Evolutionary conservation across 495 filamentous ascomycete species (phyloP), one percentile per base, ranked within the genome.

Genomic region (Aspergillus heteromorphus): DNA sequence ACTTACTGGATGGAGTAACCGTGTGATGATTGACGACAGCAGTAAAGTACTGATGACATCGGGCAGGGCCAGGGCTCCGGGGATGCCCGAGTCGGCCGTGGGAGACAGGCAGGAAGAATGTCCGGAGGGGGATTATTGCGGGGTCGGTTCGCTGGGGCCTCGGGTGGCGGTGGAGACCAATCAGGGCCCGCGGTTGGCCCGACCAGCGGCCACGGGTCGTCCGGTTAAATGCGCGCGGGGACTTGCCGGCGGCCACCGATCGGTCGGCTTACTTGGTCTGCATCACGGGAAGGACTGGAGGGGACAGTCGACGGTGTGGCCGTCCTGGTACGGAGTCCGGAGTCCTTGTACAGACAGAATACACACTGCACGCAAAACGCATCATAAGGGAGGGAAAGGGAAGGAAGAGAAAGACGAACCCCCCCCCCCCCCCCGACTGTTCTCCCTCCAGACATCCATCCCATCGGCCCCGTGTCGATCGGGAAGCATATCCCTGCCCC

Each of bases 101-200:
- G 10, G 19, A 1, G n/a, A 10, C 13, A 16, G 16, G 8, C 40
- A 41, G 40, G 16, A 45, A 14, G 13, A n/a, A n/a, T n/a, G 42
- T 45, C 23, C 42, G 19, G 23, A 45, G 21, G 21, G 21, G 43
- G 21, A 47, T 56, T 55, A 47, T 56, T 55, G 62, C 62, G 66
- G 66, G 66, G 64, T 70, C 60, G 65, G 64, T 61, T 69, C 58
- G 55, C 55, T 66, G 56, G 54, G 47, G 55, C 57, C 55, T 73
- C 68, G 66, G 64, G 61, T 56, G 54, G 58, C 43, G 55, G 65
- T 62, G 62, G 60, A 61, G 61, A 55, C 66, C 69, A 71, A 71
- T 71, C 66, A 66, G 27, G 25, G 41, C 8, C 40, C 40, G 16
- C 51, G 47, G 41, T 36, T 51, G 48, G 58, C 43, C 58, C 58